These are phyloP conservation scores for Lophiostoma macrostomum DNA, from an alignment of 495 filamentous ascomycete genomes.

Conservation along the genomic window DNA sequence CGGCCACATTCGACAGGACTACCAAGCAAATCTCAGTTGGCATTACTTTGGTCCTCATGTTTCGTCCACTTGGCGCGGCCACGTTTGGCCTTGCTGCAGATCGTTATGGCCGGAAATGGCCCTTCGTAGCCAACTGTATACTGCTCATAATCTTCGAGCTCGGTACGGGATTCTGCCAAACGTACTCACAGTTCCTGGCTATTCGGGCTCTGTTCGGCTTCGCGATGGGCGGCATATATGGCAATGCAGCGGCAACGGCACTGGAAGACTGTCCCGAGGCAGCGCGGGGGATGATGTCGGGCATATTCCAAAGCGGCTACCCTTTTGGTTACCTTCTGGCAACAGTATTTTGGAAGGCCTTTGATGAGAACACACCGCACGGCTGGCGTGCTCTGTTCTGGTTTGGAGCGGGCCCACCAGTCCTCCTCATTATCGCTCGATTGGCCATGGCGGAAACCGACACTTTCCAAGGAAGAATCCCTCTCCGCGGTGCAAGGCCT, in stretches of 20 bases:
- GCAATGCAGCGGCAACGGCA: slow-evolving; percentile 80
- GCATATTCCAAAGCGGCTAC: slow-evolving; percentile 82
- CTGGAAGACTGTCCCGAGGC: slow-evolving; percentile 75
- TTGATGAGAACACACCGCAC: slow-evolving; percentile 20
- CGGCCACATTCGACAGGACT: slow-evolving; percentile 59
- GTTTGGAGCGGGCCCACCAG: slow-evolving; percentile 75
- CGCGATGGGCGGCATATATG: slow-evolving; percentile 85
- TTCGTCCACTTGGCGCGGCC: slow-evolving; percentile 67
- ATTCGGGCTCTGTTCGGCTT: slow-evolving; percentile 80
- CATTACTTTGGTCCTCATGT: slow-evolving; percentile 80
- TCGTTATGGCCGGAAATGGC: slow-evolving; percentile 84
- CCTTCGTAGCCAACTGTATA: slow-evolving; percentile 76
- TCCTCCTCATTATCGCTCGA: slow-evolving; percentile 73
- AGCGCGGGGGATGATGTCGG: slow-evolving; percentile 73
- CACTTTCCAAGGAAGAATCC: slow-evolving; percentile 58
- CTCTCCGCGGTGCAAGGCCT: slow-evolving; percentile 54
- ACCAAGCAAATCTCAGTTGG: slow-evolving; percentile 82
- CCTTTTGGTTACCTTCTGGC: slow-evolving; percentile 82
- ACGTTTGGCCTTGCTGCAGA: slow-evolving; percentile 76
- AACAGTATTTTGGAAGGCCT: slow-evolving; percentile 63
- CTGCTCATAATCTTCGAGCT: slow-evolving; percentile 80
- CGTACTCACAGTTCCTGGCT: slow-evolving; percentile 73
- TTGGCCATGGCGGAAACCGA: slow-evolving; percentile 71
- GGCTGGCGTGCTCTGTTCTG: slow-evolving; percentile 57
- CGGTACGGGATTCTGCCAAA: slow-evolving; percentile 73